Evolutionary conservation across 768 basidiomycete species (phyloP).

Genomic region (Phaffia tasmanica): DNA sequence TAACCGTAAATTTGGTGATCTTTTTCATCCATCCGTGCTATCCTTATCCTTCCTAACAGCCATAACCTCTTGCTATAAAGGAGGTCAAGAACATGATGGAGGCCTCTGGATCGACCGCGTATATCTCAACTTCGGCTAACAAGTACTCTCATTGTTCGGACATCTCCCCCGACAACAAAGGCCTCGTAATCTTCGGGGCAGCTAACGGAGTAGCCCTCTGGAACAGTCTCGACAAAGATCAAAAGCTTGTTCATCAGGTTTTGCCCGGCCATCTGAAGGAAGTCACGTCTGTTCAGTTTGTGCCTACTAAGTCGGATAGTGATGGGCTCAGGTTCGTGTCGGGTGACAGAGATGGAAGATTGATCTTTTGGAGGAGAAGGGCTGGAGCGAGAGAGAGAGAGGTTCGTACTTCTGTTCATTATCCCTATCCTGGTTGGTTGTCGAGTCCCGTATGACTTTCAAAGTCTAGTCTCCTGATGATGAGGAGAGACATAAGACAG

Average conservation of each 20-base stretch:
- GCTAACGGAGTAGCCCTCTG: conserved; percentile 52
- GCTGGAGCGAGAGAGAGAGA: conserved; percentile 33
- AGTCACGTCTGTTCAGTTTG: conserved; percentile 67
- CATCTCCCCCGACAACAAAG: conserved; percentile 28
- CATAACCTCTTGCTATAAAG: no score
- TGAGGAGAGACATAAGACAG: conserved; percentile 29
- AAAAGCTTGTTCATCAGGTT: conserved; percentile 47
- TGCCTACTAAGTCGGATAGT: conserved; percentile 31
- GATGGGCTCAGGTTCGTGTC: conserved; percentile 46
- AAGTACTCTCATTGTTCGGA: conserved; percentile 22
- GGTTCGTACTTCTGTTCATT: no score
- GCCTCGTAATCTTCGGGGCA: conserved; percentile 51
- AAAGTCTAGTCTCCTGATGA: neutral
- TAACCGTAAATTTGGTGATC: no score
- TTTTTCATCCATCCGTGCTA: no score
- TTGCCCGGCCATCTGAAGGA: conserved; percentile 62
- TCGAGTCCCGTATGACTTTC: neutral
- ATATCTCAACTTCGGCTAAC: conserved; percentile 25
- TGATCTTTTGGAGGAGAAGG: conserved; percentile 52
- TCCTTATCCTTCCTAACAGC: no score
- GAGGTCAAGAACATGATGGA: no score
- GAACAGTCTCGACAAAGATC: conserved; percentile 35
- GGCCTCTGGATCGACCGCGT: conserved; percentile 10
- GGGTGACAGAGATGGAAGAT: conserved; percentile 62
- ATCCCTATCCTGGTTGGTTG: no score